A percentile compares a stretch with the other conserved stretches of the same genome.
These are phyloP conservation scores for Epichloe bromicola DNA, from an alignment of 2,329 filamentous ascomycete genomes.

Conservation along the genomic window DNA sequence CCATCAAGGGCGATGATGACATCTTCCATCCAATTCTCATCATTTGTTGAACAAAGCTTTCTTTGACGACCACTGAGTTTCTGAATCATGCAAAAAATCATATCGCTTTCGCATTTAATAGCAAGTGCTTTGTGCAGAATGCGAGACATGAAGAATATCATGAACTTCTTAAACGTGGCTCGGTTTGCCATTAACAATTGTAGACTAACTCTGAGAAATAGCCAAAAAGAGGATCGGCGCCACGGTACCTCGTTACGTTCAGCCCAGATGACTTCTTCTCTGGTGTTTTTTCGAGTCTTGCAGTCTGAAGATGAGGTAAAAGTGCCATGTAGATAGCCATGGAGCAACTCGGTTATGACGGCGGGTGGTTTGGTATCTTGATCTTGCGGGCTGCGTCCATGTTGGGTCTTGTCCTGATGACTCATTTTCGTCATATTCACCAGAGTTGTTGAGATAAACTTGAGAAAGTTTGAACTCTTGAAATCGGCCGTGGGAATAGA, in stretches of 20 bases:
- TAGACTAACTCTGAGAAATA: constrained; percentile 6
- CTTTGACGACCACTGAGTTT: too few species aligned
- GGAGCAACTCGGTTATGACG: constrained; percentile 35
- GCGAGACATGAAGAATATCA: constrained; percentile 30
- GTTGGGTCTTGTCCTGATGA: too few species aligned
- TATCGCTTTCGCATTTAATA: too few species aligned
- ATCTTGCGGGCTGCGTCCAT: neutral
- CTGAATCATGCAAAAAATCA: too few species aligned
- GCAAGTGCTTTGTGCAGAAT: constrained; percentile 9
- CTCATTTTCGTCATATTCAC: neutral
- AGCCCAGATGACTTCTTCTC: constrained; percentile 28
- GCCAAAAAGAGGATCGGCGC: constrained; percentile 6
- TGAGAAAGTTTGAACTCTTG: neutral
- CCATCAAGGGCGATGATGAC: too few species aligned
- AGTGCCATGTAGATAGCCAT: constrained; percentile 23
- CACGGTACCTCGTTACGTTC: neutral
- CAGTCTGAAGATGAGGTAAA: too few species aligned
- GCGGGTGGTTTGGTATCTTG: constrained; percentile 28
- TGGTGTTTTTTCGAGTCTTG: constrained; percentile 28
- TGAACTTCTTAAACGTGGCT: constrained; percentile 37
- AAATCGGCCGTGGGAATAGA: neutral
- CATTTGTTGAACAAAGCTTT: too few species aligned
- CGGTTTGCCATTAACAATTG: neutral
- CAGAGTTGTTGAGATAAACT: neutral
- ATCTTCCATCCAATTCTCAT: too few species aligned